Evolutionary conservation across 768 basidiomycete species (phyloP), one percentile per base, ranked within the genome.

Genomic region (Podaxis carcinomalis): DNA sequence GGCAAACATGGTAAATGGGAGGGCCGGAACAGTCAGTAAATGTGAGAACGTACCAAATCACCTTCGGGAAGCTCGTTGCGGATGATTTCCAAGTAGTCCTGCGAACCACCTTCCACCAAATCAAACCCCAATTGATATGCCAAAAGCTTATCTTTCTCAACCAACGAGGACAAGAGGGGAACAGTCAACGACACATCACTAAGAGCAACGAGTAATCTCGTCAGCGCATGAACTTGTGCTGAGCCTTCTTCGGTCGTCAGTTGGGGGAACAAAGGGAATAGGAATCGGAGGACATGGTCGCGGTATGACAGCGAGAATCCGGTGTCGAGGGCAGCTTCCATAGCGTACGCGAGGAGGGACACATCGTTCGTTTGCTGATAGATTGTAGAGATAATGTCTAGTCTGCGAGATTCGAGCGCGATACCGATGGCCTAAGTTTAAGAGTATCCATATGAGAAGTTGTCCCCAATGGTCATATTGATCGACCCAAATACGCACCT

Each of bases 51-150:
- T 70, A 89, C 90, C 70, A 81, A 78, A 61, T 84, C 80, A 37
- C 85, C 89, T 64, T 84, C 82, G 23, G 90, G 92, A 10, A 93
- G 75, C 27, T 84, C 82, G 51, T 74, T 83, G 58, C 87, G 81
- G 25, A 97, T 80, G 49, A 79, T 85, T 68, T 93, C 89, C 49
- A 98, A 77, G 75, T 93, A 98, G 68, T 95, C 94, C 71, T 96
- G 94, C 2, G 91, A 85, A 0, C 93, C 96, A 37, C 95, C 93
- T 74, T 98, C 96, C 13, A 90, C 91, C 51, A 98, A 77, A 74
- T 98, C 97, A 70, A 98, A 98, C 0, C 92, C 94, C 70, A 98
- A 86, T 72, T 99, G 97, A 72, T 95, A 96, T 0, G 94, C 95
- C 25, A 96, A 77, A 10, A 94, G 77, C 42, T 83, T 83, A 66